Evolutionary conservation across 2,329 filamentous ascomycete genomes (phyloP), one percentile per base, ranked within the genome.

Genomic region (Scorias spongiosa): DNA sequence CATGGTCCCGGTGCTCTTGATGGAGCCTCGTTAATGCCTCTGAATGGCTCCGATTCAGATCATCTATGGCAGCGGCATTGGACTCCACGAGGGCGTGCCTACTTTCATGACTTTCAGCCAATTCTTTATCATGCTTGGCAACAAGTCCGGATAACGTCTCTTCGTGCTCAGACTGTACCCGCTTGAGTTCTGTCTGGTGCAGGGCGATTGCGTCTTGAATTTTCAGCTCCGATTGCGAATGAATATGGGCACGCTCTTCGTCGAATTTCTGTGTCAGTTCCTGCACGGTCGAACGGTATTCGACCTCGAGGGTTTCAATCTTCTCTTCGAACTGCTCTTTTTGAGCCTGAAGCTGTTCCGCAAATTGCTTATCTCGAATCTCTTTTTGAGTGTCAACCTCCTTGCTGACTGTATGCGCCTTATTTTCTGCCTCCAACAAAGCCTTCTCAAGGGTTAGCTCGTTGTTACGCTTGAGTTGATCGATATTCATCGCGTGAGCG

Each of bases 181-280:
- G 36, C 40, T 36, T 40, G 10, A 46, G 15, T 18, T 44, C 43
- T 12, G 26, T 28, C 11, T 42, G 42, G 34, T 48, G 48, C 28
- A 44, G 38, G 5, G 34, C 29, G 18, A 37, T 42, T n/a, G 44
- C 38, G 20, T 48, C 39, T 36, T 49, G 39, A 5, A 49, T 29
- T 32, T 49, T 46, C 36, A 40, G 44, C 17, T 47, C 42, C 17
- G 38, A 18, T 8, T 45, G 41, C 10, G 41, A 29, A 11, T 46
- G 41, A 28, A 44, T 15, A 2, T 34, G 40, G 11, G 28, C 38
- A 18, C 48, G 42, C 26, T 47, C 42, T 5, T 39, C n/a, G 3
- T 42, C 41, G 29, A 39, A 37, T 10, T 43, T 42, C n/a, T 26
- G 14, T 10, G 26, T 26, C 8, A 36, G 9, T 14, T 43, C 44